Base-by-base conservation (phyloP, 2,329 filamentous ascomycete species). In the Leptographium wingfieldii region DNA sequence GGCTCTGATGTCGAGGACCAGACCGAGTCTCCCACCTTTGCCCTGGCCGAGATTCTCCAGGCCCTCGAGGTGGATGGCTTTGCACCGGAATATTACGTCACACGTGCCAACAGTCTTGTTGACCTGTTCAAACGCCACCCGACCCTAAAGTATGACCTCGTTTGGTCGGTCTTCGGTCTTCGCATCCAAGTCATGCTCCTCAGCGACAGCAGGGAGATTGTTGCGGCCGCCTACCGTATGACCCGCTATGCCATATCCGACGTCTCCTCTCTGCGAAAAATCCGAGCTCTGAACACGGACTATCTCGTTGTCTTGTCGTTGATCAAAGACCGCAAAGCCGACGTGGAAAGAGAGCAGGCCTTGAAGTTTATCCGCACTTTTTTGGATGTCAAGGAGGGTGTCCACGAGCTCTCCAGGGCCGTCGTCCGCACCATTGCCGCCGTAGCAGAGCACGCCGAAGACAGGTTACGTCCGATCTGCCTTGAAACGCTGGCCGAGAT, bases 331-430 rank as follows among this genome's bases (percentile, higher is more conserved):
- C 87, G 88, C 68, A 97, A 96, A 72, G 90, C 92, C n/a, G 92
- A 92, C 66, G 89, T 99, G 22, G 94, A 99, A 74, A 83, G 95
- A 59, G 94, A 99, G 72, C 94, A 99, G 73, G 94, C 94, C 14
- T 77, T 99, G 67, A 99, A 99, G 71, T 96, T 99, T 70, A 86
- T 97, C 31, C 84, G 94, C 61, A 90, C 92, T 11, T 99, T 99
- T 68, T 77, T 99, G 3, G 94, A 99, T 69, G 90, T 97, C 64
- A 96, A 96, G 69, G 90, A 91, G 63, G 94, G 94, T 12, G 86
- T 95, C 10, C 81, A 83, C 63, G 92, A 99, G 70, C 81, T 99
- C 43, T 95, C 94, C 1, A 82, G 88, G 61, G 86, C 90, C 0
- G 85, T 99, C 25, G 88, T 95, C 9, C 84, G 94, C 59, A 94